Conservation (phyloP, 2,329 filamentous ascomycete genomes). For the Fusarium nygamai region DNA sequence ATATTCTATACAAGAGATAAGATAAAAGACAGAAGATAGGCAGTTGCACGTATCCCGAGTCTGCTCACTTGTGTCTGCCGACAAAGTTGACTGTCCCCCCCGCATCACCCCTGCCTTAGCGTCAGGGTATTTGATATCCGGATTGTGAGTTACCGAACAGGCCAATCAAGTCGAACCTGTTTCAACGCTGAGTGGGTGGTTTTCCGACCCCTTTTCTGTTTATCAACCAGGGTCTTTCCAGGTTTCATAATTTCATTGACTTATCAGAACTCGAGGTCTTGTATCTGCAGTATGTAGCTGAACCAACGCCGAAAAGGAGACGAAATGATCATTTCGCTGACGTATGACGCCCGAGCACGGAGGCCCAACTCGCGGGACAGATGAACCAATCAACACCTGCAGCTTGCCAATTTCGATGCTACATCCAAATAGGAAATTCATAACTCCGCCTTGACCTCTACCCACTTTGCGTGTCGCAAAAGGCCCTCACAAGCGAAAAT, state of each 20-base stretch:
- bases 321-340: neutral
- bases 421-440: neutral
- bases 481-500: neutral
- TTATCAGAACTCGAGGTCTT: neutral
- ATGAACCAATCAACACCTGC: neutral
- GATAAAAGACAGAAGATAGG: neutral
- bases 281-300: neutral
- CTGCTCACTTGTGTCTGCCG: neutral
- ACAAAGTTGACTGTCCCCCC: neutral
- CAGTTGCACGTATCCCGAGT: neutral
- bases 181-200: accelerated
- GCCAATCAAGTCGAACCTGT: neutral
- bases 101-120: neutral
- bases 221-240: neutral
- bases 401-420: neutral
- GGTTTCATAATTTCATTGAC: neutral
- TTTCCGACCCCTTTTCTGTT: neutral
- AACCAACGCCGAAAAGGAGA: neutral
- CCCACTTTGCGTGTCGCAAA: neutral
- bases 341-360: neutral
- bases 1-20: neutral
- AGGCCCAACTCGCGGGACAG: neutral
- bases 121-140: neutral
- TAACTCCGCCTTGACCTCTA: neutral
- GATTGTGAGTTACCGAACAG: neutral